Evolutionary conservation across 805 yeast species (phyloP).

Genomic region (Lachancea sp.): DNA sequence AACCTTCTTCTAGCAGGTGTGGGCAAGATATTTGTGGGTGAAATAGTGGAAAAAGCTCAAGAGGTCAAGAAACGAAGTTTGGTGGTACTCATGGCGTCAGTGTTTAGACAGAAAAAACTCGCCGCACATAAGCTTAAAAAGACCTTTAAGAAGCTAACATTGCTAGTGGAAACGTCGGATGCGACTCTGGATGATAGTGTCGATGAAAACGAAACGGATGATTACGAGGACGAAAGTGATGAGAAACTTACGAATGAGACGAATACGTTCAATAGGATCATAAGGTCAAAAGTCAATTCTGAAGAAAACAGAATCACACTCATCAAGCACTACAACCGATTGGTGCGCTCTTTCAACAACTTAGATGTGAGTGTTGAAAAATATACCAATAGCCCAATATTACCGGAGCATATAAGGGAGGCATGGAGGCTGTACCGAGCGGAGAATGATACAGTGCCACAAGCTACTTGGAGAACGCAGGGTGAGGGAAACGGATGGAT

Average conservation of each 20-base stretch:
- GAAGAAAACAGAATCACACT: slow-evolving; percentile 22
- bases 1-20: slow-evolving; percentile 80
- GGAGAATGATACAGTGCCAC: slow-evolving; percentile 59
- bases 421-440: slow-evolving; percentile 75
- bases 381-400: slow-evolving; percentile 49
- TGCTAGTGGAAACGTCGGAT: slow-evolving; percentile 28
- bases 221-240: slow-evolving; percentile 27
- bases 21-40: slow-evolving; percentile 86
- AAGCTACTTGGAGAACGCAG: slow-evolving; percentile 62
- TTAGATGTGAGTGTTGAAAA: slow-evolving; percentile 31
- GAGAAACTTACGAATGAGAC: slow-evolving; percentile 18
- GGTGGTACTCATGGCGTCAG: slow-evolving; percentile 37
- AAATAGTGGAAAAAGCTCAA: slow-evolving; percentile 74
- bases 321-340: slow-evolving; percentile 29
- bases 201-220: slow-evolving; percentile 27
- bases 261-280: slow-evolving; percentile 20
- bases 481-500: slow-evolving; percentile 66
- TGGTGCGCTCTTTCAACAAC: slow-evolving; percentile 26
- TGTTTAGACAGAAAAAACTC: slow-evolving; percentile 39
- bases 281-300: slow-evolving; percentile 21
- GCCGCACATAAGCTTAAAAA: slow-evolving; percentile 30
- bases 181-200: slow-evolving; percentile 16
- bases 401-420: slow-evolving; percentile 80
- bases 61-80: slow-evolving; percentile 55
- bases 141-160: slow-evolving; percentile 34